Evolutionary conservation across 2,329 filamentous ascomycete species (phyloP), one percentile per base, ranked within the genome.

Genomic region (Stagonosporopsis vannaccii): DNA sequence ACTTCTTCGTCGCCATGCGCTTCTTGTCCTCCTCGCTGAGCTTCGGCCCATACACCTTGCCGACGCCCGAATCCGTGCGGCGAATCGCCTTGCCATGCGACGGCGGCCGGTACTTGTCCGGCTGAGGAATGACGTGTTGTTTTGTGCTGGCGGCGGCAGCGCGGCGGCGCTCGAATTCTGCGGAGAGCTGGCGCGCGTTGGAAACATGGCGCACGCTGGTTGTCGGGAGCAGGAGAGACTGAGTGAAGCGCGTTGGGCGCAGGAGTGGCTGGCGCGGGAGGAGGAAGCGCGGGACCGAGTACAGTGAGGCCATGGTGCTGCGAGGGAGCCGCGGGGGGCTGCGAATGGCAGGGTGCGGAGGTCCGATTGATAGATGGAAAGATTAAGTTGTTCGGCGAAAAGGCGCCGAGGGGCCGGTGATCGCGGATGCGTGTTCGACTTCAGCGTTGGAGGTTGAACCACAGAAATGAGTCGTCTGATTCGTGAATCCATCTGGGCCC

Each of bases 61-160:
- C 87, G 17, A 56, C 22, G 6, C 80, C 28, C 48, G 78, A 77
- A 62, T 83, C 82, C 56, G 77, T 76, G 59, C 83, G 81, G 51
- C 84, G 82, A 6, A 90, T 83, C 20, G 90, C 81, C 12, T 90
- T 89, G 23, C 42, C 30, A 75, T 98, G 95, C 0, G 94, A 98
- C 0, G 95, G 95, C 2, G 95, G 94, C 43, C 91, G 91, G 82
- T 97, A 98, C 74, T 89, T 90, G 69, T 90, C 85, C 22, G 94
- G 94, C 77, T 97, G 92, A 68, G 91, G 91, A 62, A 99, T 73
- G 23, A 72, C 67, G 32, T 88, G 83, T 32, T 86, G 47, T 43
- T 63, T 63, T 51, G 61, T 60, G 77, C 78, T 75, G 41, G 67
- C 62, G 36, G 69, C 64, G 47, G 68, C 62, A 47, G 63, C 62